Conservation (phyloP, 371 early-diverging fungal species). For the Rhizomucor miehei region DNA sequence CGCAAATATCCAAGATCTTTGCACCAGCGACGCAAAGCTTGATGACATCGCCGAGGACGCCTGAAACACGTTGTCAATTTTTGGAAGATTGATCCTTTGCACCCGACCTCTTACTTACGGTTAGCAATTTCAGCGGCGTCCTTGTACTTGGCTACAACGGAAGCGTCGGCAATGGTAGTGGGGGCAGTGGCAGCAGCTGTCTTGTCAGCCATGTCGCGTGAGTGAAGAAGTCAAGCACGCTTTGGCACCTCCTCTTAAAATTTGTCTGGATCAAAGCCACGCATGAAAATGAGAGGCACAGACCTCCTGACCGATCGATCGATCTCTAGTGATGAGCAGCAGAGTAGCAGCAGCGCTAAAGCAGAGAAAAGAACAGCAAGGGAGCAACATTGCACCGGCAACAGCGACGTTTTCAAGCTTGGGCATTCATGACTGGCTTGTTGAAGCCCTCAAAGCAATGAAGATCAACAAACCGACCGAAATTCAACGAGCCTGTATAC, state of each 20-base stretch:
- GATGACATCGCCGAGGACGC: constrained; percentile 68
- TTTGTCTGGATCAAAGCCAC: too few species aligned
- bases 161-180: constrained; percentile 51
- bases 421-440: constrained; percentile 82
- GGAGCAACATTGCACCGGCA: constrained; percentile 4
- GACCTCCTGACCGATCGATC: too few species aligned
- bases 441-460: constrained; percentile 73
- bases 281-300: too few species aligned
- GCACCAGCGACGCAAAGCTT: constrained; percentile 70
- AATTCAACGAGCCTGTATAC: constrained; percentile 91
- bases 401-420: constrained; percentile 51
- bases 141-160: constrained; percentile 85
- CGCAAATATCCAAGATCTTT: constrained; percentile 78
- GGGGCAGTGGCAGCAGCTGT: constrained; percentile 14
- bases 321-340: neutral
- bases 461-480: constrained; percentile 89
- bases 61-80: constrained; percentile 29
- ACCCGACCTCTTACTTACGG: constrained; percentile 48
- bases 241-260: too few species aligned
- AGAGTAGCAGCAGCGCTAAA: constrained; percentile 16
- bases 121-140: constrained; percentile 85
- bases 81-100: neutral
- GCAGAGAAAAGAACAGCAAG: constrained; percentile 1
- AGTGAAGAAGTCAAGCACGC: too few species aligned
- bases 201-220: constrained; percentile 19